Evolutionary conservation across 2,329 filamentous ascomycete genomes (phyloP), one percentile per base, ranked within the genome.

Genomic region (Cladosporium halotolerans): DNA sequence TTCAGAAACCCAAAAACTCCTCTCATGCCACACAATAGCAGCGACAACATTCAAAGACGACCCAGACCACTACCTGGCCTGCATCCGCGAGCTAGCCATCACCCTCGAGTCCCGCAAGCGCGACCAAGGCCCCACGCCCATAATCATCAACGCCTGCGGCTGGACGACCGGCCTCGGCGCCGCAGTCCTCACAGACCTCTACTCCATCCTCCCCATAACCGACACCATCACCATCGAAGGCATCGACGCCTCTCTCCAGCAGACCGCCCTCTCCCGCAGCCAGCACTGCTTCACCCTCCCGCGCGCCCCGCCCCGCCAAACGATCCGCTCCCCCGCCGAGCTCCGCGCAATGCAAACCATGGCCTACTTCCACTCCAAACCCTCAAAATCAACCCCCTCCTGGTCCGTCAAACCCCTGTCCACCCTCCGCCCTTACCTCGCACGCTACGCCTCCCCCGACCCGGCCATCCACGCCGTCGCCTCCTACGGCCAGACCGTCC

Each of bases 321-420:
- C 75, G 1, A 72, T 78, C 3, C 75, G 84, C 36, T 86, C 83
- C 9, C 78, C 85, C 0, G 76, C 80, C 0, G 83, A 91, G 56
- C 69, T 88, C 2, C 75, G 86, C 47, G 78, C 79, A 5, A 89
- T 92, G 85, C 86, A 90, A 60, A 81, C 78, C n/a, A 84, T 89
- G 77, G 84, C 86, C 0, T 92, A 91, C 61, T 89, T 92, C 62
- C 88, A 92, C 28, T 32, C 46, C 11, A 57, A 31, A 16, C 14
- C 48, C 19, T 4, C 18, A 43, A 23, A 18, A 34, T 31, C 14
- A 9, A 18, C 45, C 8, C 11, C 16, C 2, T 46, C 40, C 41
- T 88, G 83, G 79, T 71, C 77, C 48, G 55, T 74, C 0, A 73
- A 70, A 0, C 79, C 85, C 0, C 69, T 91, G 8, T 80, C 80